Evolutionary conservation across 2,329 filamentous ascomycete genomes (phyloP), one percentile per base, ranked within the genome.

Genomic region (Stylonectria norvegica): DNA sequence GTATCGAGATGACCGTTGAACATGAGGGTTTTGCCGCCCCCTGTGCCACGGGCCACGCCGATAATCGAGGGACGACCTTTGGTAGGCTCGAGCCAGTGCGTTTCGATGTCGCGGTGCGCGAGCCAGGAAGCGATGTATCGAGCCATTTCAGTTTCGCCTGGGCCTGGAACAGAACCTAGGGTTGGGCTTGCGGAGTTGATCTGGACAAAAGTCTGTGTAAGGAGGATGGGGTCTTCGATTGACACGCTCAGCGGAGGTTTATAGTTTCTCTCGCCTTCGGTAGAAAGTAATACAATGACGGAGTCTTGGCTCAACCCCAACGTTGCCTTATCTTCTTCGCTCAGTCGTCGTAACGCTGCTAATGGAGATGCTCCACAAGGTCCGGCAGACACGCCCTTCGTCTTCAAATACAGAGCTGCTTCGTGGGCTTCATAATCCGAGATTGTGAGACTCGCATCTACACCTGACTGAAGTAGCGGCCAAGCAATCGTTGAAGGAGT

Each of bases 401-500:
- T 52, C 10, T 70, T 57, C 2, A 89, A 64, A 37, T 81, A 72
- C 45, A 71, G 49, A 1, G 80, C 69, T 0, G 80, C 79, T 1
- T 65, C 42, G 49, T 89, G 83, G 0, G 77, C 71, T 43, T 89
- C 81, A 10, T 61, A 58, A 48, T 86, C 84, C 0, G 74, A 77
- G 0, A 89, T 71, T 0, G 73, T 75, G 0, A 82, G 61, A 37
- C 74, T 76, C 1, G 73, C 76, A 62, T 86, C 79, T 0, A 87
- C 71, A 1, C 80, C 76, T 0, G 66, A 56, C 6, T 67, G 61
- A 4, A 90, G 58, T 0, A 79, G 56, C 0, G 78, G 70, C 81
- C 83, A 90, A 0, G 84, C 81, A 1, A 74, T 78, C 0, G 68
- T 68, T 0, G 83, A 86, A 0, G 85, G 70, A 0, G 81, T 86